Evolutionary conservation across 176 grass and related monocot species (phyloP).

Genomic region (Triticum dicoccoides): DNA sequence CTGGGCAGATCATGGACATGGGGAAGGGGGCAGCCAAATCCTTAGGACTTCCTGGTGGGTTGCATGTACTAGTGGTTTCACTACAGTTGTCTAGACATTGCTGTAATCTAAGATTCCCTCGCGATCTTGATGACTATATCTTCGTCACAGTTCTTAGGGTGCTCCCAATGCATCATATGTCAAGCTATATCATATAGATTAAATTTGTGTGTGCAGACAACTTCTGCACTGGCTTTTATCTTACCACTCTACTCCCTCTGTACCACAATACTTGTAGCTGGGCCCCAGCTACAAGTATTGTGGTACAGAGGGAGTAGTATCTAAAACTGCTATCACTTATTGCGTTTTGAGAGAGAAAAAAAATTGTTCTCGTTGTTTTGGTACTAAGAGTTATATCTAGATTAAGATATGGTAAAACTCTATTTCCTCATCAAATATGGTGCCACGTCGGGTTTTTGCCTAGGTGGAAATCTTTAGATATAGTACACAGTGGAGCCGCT

Average conservation of each 20-base stretch:
- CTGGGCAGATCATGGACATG: slow-evolving; percentile 18
- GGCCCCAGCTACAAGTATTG: too few species aligned
- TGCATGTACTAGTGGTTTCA: slow-evolving; percentile 20
- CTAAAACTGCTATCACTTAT: background rate
- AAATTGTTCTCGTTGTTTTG: background rate
- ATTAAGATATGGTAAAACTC: too few species aligned
- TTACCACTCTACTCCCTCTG: too few species aligned
- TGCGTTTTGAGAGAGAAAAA: background rate
- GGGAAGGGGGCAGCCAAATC: background rate
- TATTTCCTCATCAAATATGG: too few species aligned
- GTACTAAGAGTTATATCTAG: background rate
- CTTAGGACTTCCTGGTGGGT: background rate
- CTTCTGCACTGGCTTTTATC: too few species aligned
- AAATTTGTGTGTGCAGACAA: too few species aligned
- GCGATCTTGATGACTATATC: background rate
- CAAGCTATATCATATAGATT: background rate
- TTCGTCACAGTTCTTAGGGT: background rate
- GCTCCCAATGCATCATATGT: background rate
- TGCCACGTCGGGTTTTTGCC: too few species aligned
- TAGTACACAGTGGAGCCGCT: too few species aligned
- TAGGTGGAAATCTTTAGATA: too few species aligned
- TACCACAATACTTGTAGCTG: too few species aligned
- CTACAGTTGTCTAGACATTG: background rate
- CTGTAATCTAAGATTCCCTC: background rate
- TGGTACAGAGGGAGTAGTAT: too few species aligned